These are phyloP conservation scores for Coleophoma eucalyptorum DNA, from an alignment of 2,329 filamentous ascomycete genomes.

Conservation along the genomic window DNA sequence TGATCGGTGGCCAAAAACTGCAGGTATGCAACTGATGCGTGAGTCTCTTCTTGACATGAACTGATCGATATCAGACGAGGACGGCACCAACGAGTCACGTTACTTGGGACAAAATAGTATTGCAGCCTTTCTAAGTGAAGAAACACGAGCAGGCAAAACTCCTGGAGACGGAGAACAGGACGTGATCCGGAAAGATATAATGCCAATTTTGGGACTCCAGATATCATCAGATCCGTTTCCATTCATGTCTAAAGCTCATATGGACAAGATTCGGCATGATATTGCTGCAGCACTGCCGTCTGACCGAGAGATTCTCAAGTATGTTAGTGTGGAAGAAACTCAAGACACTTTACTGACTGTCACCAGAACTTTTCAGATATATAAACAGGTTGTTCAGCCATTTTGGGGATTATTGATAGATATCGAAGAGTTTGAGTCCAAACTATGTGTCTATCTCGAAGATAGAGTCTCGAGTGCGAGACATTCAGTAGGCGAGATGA, in stretches of 20 bases:
- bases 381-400: constrained; percentile 63
- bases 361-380: constrained; percentile 56
- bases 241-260: constrained; percentile 60
- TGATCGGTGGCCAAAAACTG: constrained; percentile 26
- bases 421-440: constrained; percentile 61
- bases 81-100: constrained; percentile 51
- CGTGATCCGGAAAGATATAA: constrained; percentile 58
- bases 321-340: constrained; percentile 21
- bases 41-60: too few relatives aligned
- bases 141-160: constrained; percentile 43
- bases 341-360: background rate
- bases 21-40: constrained; percentile 15
- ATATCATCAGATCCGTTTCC: constrained; percentile 61
- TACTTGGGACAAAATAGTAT: constrained; percentile 68
- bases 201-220: constrained; percentile 61
- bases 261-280: constrained; percentile 56
- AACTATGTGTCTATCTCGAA: constrained; percentile 61
- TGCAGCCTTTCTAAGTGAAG: constrained; percentile 60
- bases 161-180: constrained; percentile 43
- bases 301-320: constrained; percentile 65
- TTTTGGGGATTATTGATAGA: constrained; percentile 68
- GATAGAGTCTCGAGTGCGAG: constrained; percentile 47
- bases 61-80: constrained; percentile 36
- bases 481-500: constrained; percentile 18
- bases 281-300: constrained; percentile 60